Percentiles rank a stretch among this genome's conserved stretches.
These are phyloP conservation scores for Penicillium rolfsii DNA, from an alignment of 2,329 filamentous ascomycete species.

Conservation along the genomic window DNA sequence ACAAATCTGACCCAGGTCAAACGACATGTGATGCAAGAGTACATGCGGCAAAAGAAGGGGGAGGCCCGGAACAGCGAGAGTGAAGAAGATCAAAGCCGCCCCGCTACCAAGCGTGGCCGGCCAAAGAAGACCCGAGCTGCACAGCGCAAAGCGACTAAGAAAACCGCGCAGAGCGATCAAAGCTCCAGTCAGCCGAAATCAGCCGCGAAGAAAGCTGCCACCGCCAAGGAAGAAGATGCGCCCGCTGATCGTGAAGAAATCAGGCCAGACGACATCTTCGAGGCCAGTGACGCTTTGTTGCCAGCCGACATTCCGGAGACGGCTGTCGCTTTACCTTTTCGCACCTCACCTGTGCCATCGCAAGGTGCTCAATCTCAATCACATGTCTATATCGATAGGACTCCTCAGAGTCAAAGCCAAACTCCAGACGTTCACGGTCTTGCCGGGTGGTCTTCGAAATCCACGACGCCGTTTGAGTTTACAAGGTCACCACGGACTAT, in stretches of 20 bases:
- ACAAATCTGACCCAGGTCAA: constrained; percentile 46
- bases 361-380: constrained; percentile 3
- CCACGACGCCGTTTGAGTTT: constrained; percentile 23
- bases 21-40: constrained; percentile 51
- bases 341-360: constrained; percentile 6
- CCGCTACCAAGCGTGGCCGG: constrained; percentile 18
- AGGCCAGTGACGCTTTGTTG: neutral
- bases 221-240: constrained; percentile 1
- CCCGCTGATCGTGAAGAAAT: constrained; percentile 3
- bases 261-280: neutral
- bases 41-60: constrained; percentile 43
- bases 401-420: constrained; percentile 16
- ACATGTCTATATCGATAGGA: constrained; percentile 2
- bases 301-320: neutral
- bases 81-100: constrained; percentile 18
- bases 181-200: neutral
- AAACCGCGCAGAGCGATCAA: neutral
- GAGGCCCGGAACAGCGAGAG: constrained; percentile 22
- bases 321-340: constrained; percentile 6
- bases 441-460: constrained; percentile 20
- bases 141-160: constrained; percentile 12
- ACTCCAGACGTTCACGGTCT: constrained; percentile 16
- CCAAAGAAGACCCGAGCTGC: constrained; percentile 15
- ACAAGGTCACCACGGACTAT: constrained; percentile 36
- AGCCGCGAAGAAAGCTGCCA: neutral